A percentile compares a stretch with the other conserved stretches of the same genome.
These are phyloP conservation scores for Baorangia bicolor DNA, from an alignment of 768 basidiomycete species.

Conservation along the genomic window DNA sequence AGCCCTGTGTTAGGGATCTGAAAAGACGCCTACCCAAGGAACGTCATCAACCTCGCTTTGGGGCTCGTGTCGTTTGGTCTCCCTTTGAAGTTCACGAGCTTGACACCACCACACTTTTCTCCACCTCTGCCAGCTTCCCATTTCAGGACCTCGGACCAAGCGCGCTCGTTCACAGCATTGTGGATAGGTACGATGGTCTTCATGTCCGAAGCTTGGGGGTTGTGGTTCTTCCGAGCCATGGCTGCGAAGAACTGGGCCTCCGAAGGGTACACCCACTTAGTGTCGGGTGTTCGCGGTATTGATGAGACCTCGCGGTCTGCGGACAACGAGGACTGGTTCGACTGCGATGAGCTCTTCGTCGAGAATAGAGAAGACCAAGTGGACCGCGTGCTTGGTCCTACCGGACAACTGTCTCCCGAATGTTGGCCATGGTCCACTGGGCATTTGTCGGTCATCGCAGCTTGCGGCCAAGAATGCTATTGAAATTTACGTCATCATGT, in stretches of 20 bases:
- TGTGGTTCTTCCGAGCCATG: constrained; percentile 92
- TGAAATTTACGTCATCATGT: constrained; percentile 17
- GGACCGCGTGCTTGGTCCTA: constrained; percentile 55
- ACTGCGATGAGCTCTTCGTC: constrained; percentile 4
- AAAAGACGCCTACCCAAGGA: constrained; percentile 70
- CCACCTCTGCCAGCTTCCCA: constrained; percentile 86
- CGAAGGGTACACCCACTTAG: constrained; percentile 97
- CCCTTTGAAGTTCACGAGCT: constrained; percentile 89
- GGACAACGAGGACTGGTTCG: constrained; percentile 45
- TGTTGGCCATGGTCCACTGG: constrained; percentile 46
- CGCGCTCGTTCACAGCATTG: constrained; percentile 96
- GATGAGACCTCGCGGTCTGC: constrained; percentile 79
- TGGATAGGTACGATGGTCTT: constrained; percentile 95
- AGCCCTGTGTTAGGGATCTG: background rate
- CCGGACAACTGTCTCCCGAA: constrained; percentile 52
- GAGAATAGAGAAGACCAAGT: constrained; percentile 40
- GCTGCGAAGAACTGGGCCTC: constrained; percentile 99
- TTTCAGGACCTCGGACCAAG: constrained; percentile 77
- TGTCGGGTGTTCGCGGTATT: constrained; percentile 71
- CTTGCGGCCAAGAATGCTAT: background rate
- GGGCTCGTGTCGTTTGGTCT: constrained; percentile 76
- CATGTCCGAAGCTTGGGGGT: constrained; percentile 88
- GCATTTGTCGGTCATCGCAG: constrained; percentile 39
- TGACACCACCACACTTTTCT: constrained; percentile 76
- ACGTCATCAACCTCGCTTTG: constrained; percentile 75